Base-by-base conservation (phyloP, 495 filamentous ascomycete genomes). In the Hypoxylon fuscum region DNA sequence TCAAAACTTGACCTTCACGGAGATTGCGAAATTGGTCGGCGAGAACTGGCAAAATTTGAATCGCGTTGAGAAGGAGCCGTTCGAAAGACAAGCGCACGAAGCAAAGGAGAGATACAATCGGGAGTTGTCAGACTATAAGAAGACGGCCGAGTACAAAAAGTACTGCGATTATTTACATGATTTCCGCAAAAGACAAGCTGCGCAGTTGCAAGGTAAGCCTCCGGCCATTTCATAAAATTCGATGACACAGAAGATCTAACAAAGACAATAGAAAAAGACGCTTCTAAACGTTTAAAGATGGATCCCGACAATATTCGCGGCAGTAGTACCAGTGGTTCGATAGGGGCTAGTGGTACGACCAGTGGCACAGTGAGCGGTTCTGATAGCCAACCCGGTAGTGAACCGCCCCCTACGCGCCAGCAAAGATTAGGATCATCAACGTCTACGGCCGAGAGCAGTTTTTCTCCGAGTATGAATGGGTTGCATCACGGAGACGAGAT, bases 11-110 rank as follows among this genome's bases (percentile, higher is more conserved):
- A 88, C 87, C 6, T 93, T 93, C 71, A 90, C 90, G 7, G 90
- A 91, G 53, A 92, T 93, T 59, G 90, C 90, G 10, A 92, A 93
- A 69, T 79, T 89, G 4, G 90, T 93, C 2, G 90, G 90, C 12
- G 90, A 92, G 68, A 81, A 87, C 61, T 93, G 90, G 90, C 90
- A 92, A 67, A 83, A 83, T 40, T 74, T 93, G 4, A 74, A 80
- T 9, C 77, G 86, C 1, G 74, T 78, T 6, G 84, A 86, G 48
- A 89, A 89, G 66, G 90, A 91, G 66, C 81, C 81, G 5, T 93
- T 83, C 56, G 90, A 93, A 63, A 77, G 78, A 38, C 83, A 89
- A 68, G 90, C 90, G 25, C 81, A 83, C 48, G 61, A 81, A 21
- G 85, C 86, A 22, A 93, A 93, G 72, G 88, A 91, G 62, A 87